Percentiles rank a stretch among this genome's conserved stretches.
Conservation (phyloP, 169 alveolate species). For the Plasmodium knowlesi region DNA sequence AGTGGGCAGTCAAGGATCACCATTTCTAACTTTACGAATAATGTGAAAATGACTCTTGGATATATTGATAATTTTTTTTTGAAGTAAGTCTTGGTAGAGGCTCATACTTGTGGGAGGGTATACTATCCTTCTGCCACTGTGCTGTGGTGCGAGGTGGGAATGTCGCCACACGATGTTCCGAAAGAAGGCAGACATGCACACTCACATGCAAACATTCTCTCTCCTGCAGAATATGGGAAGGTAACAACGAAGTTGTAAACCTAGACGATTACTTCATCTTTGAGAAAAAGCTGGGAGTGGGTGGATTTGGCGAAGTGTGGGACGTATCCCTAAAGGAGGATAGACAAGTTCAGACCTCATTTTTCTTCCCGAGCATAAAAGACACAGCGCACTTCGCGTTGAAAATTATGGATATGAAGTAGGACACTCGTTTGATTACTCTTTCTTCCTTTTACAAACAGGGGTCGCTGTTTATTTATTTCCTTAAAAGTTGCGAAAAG, state of each 20-base stretch:
- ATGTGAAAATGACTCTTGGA: slow-evolving; percentile 15
- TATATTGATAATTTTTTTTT: slow-evolving; percentile 34
- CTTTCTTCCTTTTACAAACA: background rate
- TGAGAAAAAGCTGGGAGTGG: slow-evolving; percentile 27
- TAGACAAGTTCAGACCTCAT: background rate
- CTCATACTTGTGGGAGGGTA: background rate
- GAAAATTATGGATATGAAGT: slow-evolving; percentile 67
- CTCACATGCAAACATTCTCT: background rate
- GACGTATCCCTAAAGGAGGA: slow-evolving; percentile 23
- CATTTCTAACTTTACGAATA: slow-evolving; percentile 21
- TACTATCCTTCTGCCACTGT: background rate
- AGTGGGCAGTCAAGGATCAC: slow-evolving; percentile 17
- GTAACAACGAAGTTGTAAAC: slow-evolving; percentile 20
- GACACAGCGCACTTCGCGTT: slow-evolving; percentile 38
- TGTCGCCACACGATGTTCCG: too few relatives aligned
- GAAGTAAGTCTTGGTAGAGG: background rate
- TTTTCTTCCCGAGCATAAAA: slow-evolving; percentile 37
- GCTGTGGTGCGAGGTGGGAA: too few relatives aligned
- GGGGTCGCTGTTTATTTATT: background rate
- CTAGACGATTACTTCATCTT: slow-evolving; percentile 37
- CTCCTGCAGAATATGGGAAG: slow-evolving; percentile 25
- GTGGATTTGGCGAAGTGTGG: slow-evolving; percentile 74
- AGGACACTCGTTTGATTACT: background rate
- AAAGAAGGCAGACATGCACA: background rate
- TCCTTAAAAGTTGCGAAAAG: background rate